Conservation (phyloP, 2,329 filamentous ascomycete genomes). For the Pestalotiopsis sp. region DNA sequence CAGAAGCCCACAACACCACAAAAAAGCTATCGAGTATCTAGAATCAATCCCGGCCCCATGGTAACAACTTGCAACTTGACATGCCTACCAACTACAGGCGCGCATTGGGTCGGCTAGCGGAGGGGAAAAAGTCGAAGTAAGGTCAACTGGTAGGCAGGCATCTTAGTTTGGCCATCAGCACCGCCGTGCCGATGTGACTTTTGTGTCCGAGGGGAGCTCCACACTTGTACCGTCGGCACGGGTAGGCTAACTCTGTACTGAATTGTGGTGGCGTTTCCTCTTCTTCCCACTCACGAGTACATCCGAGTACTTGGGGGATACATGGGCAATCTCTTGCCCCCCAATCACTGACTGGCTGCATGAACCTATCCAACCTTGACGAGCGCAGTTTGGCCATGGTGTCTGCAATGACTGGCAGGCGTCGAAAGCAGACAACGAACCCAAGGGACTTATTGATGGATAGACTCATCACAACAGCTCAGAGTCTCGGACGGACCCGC, state of each 20-base stretch:
- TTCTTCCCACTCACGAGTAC: neutral
- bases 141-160: neutral
- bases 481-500: neutral
- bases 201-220: neutral
- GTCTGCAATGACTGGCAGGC: no score
- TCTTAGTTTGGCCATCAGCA: neutral
- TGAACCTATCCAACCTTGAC: no score
- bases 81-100: neutral
- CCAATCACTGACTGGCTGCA: no score
- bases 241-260: neutral
- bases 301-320: neutral
- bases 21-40: neutral
- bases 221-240: neutral
- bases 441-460: no score
- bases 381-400: no score
- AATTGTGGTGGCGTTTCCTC: neutral
- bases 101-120: neutral
- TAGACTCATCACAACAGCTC: no score
- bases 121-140: neutral
- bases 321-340: neutral
- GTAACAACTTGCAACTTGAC: neutral
- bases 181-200: neutral
- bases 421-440: no score
- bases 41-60: neutral
- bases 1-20: neutral